Conservation (phyloP, 192 early-diverging fungal genomes). For the Coemansia sp. region DNA sequence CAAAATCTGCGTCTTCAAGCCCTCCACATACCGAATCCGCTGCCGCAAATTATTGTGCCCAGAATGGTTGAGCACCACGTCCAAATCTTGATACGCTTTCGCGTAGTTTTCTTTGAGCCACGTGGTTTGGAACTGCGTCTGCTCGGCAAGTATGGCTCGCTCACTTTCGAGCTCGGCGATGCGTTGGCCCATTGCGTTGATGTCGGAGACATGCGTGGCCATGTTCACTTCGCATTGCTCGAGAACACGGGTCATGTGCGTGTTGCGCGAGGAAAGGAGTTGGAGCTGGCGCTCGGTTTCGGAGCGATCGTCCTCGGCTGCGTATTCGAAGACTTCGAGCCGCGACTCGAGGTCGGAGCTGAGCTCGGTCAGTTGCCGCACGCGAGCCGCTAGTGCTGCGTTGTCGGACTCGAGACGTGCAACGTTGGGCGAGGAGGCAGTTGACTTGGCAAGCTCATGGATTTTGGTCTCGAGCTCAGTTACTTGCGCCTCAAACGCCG, state of each 20-base stretch:
- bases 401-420: conserved; percentile 14
- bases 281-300: conserved; percentile 18
- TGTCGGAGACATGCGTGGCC: conserved; percentile 31
- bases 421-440: conserved; percentile 1
- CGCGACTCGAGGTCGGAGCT: conserved; percentile 30
- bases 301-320: conserved; percentile 29
- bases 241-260: conserved; percentile 24
- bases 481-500: conserved; percentile 17
- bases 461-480: conserved; percentile 22
- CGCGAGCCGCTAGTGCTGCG: conserved; percentile 11
- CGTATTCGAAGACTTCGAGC: conserved; percentile 20
- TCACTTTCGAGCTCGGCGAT: conserved; percentile 46
- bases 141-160: conserved; percentile 45
- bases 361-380: conserved; percentile 11
- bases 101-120: conserved; percentile 55
- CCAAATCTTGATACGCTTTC: conserved; percentile 42
- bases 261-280: conserved; percentile 18
- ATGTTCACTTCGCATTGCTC: conserved; percentile 48
- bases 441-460: conserved; percentile 4
- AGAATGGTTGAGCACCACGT: conserved; percentile 30
- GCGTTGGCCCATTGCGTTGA: conserved; percentile 27
- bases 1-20: conserved; percentile 44
- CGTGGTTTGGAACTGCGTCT: conserved; percentile 47
- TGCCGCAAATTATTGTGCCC: conserved; percentile 49
- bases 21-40: conserved; percentile 49